Evolutionary conservation across 164 flowering plant species (phyloP), one percentile per base, ranked within the genome.

Genomic region (Piper betle): DNA sequence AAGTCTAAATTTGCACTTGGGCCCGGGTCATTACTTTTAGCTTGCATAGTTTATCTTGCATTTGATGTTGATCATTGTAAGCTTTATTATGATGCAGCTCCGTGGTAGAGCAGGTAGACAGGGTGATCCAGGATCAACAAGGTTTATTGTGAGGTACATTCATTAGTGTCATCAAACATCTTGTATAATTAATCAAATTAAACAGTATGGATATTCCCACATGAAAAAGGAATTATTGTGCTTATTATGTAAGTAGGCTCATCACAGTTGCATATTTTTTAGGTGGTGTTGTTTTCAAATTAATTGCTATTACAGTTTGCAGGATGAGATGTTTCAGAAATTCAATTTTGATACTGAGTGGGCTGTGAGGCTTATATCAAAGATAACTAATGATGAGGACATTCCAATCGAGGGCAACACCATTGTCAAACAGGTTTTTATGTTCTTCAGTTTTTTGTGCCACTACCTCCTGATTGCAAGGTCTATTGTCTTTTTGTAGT

Each of bases 51-150:
- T n/a, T n/a, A n/a, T n/a, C 19, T 53, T n/a, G 19, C n/a, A 53
- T 20, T 53, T 4, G 4, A n/a, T 53, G 5, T 4, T 3, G n/a
- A 9, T 37, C 37, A 40, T 61, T 18, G 54, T 38, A 52, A 12
- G 52, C 15, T 39, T 55, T 58, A 15, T 48, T n/a, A 18, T 39
- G 15, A 46, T 58, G 59, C 3, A 92, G 99, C 99, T 93, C 55
- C 96, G 99, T 73, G 99, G 99, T 20, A 84, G 99, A 83, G 95
- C 99, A 53, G 99, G 99, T 39, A 86, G 99, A 72, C 99, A 93
- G 75, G 99, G 99, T 43, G 99, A 93, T 75, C 99, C 96, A 65
- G 99, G 99, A 70, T 93, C 99, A 55, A 93, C 99, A 58, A 72
- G 96, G 68, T 93, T 93, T 79, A 90, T 93, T 94, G 88, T 93